phyloP scores from a whole-genome alignment of 805 yeast genomes.

The Kuraishia cidri region DNA sequence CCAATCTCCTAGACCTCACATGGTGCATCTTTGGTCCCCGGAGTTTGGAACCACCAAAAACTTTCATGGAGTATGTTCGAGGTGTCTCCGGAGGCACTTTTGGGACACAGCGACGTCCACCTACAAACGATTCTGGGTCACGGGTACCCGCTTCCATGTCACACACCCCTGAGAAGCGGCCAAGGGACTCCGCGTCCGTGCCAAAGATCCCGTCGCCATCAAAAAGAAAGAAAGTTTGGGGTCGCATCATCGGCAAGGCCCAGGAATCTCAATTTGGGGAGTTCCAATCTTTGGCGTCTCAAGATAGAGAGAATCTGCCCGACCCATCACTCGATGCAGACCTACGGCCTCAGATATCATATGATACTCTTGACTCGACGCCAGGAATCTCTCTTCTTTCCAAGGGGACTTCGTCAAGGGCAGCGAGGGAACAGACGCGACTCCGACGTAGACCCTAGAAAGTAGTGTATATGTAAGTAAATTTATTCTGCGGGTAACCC shows the following conservation, averaged over 20 bases:
- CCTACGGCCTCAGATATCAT: too few relatives aligned
- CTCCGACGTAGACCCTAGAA: too few relatives aligned
- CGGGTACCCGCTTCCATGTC: conserved; percentile 3
- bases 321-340: too few relatives aligned
- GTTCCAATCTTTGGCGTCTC: too few relatives aligned
- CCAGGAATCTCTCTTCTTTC: too few relatives aligned
- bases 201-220: conserved; percentile 46
- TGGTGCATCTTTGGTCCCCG: conserved; percentile 55
- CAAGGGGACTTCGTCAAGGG: too few relatives aligned
- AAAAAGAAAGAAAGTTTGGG: conserved; percentile 33
- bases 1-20: conserved; percentile 31
- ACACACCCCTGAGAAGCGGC: too few relatives aligned
- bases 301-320: too few relatives aligned
- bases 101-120: neutral
- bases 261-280: conserved; percentile 22
- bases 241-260: conserved; percentile 36
- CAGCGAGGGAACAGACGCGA: too few relatives aligned
- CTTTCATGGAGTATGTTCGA: conserved; percentile 12
- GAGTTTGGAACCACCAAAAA: conserved; percentile 4
- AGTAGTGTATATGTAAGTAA: too few relatives aligned
- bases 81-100: neutral
- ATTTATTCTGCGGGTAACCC: too few relatives aligned
- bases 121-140: neutral
- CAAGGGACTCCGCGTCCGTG: conserved; percentile 9
- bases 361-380: too few relatives aligned